Evolutionary conservation across 805 yeast genomes (phyloP).

Genomic region (Schizosaccharomyces osmophilus): DNA sequence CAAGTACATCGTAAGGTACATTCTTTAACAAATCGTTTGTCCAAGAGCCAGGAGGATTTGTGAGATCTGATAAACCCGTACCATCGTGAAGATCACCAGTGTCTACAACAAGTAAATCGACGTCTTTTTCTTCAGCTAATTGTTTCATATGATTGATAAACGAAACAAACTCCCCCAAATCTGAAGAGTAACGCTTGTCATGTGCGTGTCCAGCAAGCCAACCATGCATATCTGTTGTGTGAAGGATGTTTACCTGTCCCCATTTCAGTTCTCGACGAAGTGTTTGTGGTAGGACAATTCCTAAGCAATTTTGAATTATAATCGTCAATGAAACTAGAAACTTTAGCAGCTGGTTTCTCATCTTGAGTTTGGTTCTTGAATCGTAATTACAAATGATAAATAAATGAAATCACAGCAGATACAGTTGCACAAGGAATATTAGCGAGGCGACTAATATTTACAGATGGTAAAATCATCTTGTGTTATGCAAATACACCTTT

Average conservation of each 20-base stretch:
- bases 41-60: constrained; percentile 41
- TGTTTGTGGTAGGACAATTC: background rate
- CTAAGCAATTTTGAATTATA: background rate
- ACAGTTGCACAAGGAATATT: too few species aligned
- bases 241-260: constrained; percentile 63
- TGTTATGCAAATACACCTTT: too few species aligned
- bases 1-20: constrained; percentile 48
- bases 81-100: constrained; percentile 93
- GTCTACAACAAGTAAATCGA: constrained; percentile 54
- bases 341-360: background rate
- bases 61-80: constrained; percentile 58
- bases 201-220: constrained; percentile 82
- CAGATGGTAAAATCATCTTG: too few species aligned
- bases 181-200: constrained; percentile 53
- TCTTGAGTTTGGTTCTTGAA: background rate
- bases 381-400: too few species aligned
- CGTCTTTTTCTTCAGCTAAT: constrained; percentile 21
- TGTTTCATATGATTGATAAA: constrained; percentile 30
- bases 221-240: constrained; percentile 89
- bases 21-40: constrained; percentile 38
- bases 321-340: background rate
- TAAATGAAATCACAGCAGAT: too few species aligned
- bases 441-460: too few species aligned
- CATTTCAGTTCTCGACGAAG: constrained; percentile 21
- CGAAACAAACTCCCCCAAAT: constrained; percentile 79